Evolutionary conservation across 2,329 filamentous ascomycete species (phyloP), one percentile per base, ranked within the genome.

Genomic region (Beauveria brongniartii): DNA sequence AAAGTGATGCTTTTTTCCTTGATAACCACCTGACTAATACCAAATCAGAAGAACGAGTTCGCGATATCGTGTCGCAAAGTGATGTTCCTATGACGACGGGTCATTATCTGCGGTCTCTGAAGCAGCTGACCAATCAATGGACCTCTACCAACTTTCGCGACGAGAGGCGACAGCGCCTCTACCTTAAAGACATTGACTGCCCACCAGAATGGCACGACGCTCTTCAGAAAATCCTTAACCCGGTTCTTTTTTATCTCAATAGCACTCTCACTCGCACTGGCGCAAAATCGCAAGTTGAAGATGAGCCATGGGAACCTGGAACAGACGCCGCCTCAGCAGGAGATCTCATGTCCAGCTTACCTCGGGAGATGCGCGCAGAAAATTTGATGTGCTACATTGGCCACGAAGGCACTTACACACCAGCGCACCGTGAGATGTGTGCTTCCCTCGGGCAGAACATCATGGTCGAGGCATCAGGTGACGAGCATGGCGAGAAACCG

Each of bases 371-470:
- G 91, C 88, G 92, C 54, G 94, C 94, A 0, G 87, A 96, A 70
- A 99, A 99, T 65, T 80, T 99, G 67, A 97, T 97, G 94, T 97
- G 93, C 72, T 99, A 99, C 69, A 88, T 97, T 67, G 94, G 94
- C 0, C 93, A 97, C 68, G 94, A 99, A 76, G 94, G 94, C 6
- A 99, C 94, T 1, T 97, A 93, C 70, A 99, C 94, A 0, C 93
- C 94, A 10, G 87, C 92, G 0, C 94, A 99, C 75, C 86, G 91
- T 66, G 94, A 99, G 73, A 99, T 99, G 94, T 99, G 94, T 73
- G 94, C 91, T 14, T 96, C 90, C 41, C 77, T 97, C 14, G 93
- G 94, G 0, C 94, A 99, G 66, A 99, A 99, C 69, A 93, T 99
- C 67, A 97, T 99, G 94, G 92, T 99, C 2, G 91, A 97, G 66